These are phyloP conservation scores for Calonectria pseudoturangicola DNA, from an alignment of 2,329 filamentous ascomycete genomes.

Conservation along the genomic window DNA sequence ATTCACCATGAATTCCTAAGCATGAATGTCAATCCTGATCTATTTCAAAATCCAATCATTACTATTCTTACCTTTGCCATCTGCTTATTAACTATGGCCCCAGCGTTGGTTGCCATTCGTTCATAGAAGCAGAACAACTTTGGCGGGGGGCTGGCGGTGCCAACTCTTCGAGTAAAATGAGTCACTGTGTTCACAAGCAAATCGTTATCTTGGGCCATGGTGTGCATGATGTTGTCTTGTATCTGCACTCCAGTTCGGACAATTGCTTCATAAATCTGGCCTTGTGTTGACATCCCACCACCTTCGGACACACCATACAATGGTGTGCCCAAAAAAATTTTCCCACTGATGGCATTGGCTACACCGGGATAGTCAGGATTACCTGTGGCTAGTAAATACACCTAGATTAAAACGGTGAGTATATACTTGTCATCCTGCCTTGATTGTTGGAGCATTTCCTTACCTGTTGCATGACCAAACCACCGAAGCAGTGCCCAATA, in stretches of 20 bases:
- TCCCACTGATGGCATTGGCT: constrained; percentile 25
- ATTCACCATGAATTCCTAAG: constrained; percentile 33
- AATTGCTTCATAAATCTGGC: constrained; percentile 28
- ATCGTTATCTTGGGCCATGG: constrained; percentile 33
- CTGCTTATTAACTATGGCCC: neutral
- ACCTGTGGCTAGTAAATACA: constrained; percentile 9
- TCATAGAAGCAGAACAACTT: constrained; percentile 37
- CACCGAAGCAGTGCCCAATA: constrained; percentile 44
- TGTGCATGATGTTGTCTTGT: constrained; percentile 24
- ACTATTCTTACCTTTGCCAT: neutral
- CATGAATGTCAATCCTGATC: neutral
- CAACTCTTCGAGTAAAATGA: constrained; percentile 22
- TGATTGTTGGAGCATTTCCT: too few species aligned
- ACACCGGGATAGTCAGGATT: constrained; percentile 17
- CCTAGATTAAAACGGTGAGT: neutral
- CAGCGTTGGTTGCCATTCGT: constrained; percentile 24
- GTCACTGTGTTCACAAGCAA: constrained; percentile 17
- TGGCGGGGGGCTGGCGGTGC: neutral
- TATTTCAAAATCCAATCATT: rapidly evolving
- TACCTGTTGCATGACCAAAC: constrained; percentile 40
- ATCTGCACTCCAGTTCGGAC: constrained; percentile 10
- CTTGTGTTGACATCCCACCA: constrained; percentile 14
- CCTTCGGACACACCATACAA: constrained; percentile 14
- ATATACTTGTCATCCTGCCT: neutral
- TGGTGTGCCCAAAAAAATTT: constrained; percentile 40